Evolutionary conservation across 179 eudicot species (phyloP).

Genomic region (Patellifolia procumbens): DNA sequence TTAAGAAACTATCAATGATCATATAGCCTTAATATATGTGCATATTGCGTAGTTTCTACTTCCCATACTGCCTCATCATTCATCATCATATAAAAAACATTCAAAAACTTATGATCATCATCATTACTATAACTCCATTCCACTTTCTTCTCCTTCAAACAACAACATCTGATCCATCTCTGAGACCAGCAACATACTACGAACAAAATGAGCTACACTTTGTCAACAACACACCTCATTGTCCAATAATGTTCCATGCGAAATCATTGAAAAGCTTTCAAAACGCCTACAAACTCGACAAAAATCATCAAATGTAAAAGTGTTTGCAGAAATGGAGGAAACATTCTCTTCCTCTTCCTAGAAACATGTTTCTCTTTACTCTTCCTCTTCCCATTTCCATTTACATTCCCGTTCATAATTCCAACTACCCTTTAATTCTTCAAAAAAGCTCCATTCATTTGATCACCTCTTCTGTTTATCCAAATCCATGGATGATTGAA

Average conservation of each 20-base stretch:
- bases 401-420: slow-evolving; percentile 13
- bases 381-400: slow-evolving; percentile 13
- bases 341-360: not conserved
- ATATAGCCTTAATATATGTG: too few relatives aligned
- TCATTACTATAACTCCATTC: too few relatives aligned
- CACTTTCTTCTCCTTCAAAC: too few relatives aligned
- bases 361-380: not conserved
- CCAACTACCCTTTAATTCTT: slow-evolving; percentile 1
- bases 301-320: not conserved
- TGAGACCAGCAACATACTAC: too few relatives aligned
- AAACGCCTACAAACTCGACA: slow-evolving; percentile 16
- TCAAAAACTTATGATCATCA: too few relatives aligned
- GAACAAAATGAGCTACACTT: not conserved
- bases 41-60: too few relatives aligned
- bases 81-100: too few relatives aligned
- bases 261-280: slow-evolving; percentile 6
- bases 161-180: too few relatives aligned
- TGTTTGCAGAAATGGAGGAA: slow-evolving; percentile 17
- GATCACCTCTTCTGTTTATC: slow-evolving; percentile 12
- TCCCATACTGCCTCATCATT: too few relatives aligned
- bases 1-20: too few relatives aligned
- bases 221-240: not conserved
- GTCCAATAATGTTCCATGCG: not conserved
- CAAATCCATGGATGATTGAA: slow-evolving; percentile 30
- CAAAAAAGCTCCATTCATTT: slow-evolving; percentile 16